Base-by-base conservation (phyloP, 2,329 filamentous ascomycete genomes). In the Pyrenochaeta sp. region DNA sequence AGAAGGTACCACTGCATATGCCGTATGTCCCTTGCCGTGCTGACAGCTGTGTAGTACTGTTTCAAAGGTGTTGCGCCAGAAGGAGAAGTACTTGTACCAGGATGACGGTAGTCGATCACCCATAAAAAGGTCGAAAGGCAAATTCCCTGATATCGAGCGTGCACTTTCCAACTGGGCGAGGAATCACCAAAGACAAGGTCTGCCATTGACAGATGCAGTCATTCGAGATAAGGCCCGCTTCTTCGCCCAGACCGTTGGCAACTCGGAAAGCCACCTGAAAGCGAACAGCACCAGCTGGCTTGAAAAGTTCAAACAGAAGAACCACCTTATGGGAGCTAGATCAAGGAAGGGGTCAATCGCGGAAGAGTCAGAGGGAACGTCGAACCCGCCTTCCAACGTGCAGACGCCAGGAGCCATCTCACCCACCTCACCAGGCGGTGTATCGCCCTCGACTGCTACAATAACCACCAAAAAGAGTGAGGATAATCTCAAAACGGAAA, bases 41-140 rank as follows among this genome's bases (percentile, higher is more conserved):
- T 71, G 49, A 74, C 64, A 36, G 45, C 52, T 25, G 22, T 71
- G 55, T 77, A 99, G 95, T 81, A 99, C 95, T 48, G 95, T 99
- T n/a, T 99, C 95, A 53, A 99, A 99, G 77, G 95, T 98, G 54
- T 80, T 99, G 64, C 89, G 94, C 52, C 90, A 97, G 72, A 96
- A 94, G 80, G 95, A 99, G 64, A 95, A 96, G 77, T 98, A 96
- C 78, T 85, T 98, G 15, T 91, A 90, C 72, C 88, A 88, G 52
- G 91, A 91, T 72, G 93, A 92, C 77, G 90, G 89, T 66, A 92
- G 84, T 74, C 87, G 85, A 67, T 94, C 93, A 44, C 91, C 92
- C 5, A 86, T 91, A 65, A 96, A 95, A 77, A 90, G 91, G 66
- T 83, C 86, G 56, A 97, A 96, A 80, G 90, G 91, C 52, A 95